A percentile compares a stretch with the other conserved stretches of the same genome.
These are phyloP conservation scores for Zizania latifolia DNA, from an alignment of 176 grass and related monocot genomes.

Conservation along the genomic window DNA sequence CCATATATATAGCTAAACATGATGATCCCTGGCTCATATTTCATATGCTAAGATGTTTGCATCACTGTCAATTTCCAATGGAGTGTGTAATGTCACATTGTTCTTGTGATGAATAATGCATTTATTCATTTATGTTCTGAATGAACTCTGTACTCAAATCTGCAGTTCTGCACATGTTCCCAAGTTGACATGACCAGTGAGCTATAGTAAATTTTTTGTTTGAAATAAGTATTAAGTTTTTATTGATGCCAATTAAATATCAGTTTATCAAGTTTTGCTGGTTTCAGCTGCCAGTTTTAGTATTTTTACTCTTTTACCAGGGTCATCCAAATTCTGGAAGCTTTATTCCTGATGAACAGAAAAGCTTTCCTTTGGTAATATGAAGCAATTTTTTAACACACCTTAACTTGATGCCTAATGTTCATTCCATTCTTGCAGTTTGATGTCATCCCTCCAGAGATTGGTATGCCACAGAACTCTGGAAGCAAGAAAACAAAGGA, in stretches of 20 bases:
- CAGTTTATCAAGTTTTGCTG: neutral
- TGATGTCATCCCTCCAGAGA: constrained; percentile 87
- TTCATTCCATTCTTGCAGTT: constrained; percentile 43
- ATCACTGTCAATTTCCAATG: neutral
- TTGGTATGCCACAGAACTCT: constrained; percentile 55
- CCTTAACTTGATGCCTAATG: neutral
- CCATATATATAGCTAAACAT: neutral
- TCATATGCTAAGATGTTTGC: neutral
- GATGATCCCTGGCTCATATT: neutral
- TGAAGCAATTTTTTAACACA: neutral
- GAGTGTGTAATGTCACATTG: neutral
- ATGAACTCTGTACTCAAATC: neutral
- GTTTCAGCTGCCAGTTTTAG: neutral
- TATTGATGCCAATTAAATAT: neutral
- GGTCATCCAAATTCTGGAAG: neutral
- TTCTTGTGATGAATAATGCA: constrained; percentile 2
- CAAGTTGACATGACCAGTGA: neutral
- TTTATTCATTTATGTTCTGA: neutral
- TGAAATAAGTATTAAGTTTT: neutral
- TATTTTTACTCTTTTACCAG: neutral
- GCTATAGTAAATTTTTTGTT: constrained; percentile 18
- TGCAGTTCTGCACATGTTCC: neutral
- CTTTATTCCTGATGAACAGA: neutral
- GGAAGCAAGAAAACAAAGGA: constrained; percentile 53
- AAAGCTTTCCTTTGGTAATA: neutral